Evolutionary conservation across 352 stramenopile species (phyloP), one percentile per base, ranked within the genome.

Genomic region (Globisporangium okanoganense): DNA sequence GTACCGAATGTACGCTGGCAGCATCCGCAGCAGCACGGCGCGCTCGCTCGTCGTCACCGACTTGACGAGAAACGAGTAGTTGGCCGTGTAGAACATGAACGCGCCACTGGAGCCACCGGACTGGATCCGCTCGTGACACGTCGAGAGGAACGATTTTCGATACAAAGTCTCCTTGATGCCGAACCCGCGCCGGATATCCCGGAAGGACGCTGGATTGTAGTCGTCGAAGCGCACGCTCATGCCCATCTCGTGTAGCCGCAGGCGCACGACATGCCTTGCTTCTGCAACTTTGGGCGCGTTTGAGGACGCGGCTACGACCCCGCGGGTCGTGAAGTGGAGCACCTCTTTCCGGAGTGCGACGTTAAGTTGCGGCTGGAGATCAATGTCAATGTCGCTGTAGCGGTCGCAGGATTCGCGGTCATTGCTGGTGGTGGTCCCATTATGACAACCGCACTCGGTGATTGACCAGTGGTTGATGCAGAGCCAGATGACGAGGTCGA

Each of bases 71-170:
- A 90, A 96, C 3, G 80, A 67, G 44, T 94, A 93, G 57, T 96
- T 87, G 5, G 85, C 82, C 8, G 86, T 95, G 66, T 91, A 96
- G 65, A 97, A 97, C 81, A 97, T 94, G 66, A 97, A 97, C 31
- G 80, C 89, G 20, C 85, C 89, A 50, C 76, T 92, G n/a, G 88
- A 92, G 10, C 89, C 89, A 0, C 87, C 87, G 8, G 80, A 88
- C 59, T 89, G 61, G 47, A 97, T 81, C 9, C 85, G 78, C 54
- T 96, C 89, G 61, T 95, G 85, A 59, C 82, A 92, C 0, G 88
- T 96, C 1, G 81, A 64, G 18, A 94, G 49, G 27, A 96, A 94
- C 5, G 86, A 82, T 63, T 88, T 85, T 44, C 79, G 78, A 67
- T 95, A 96, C 24, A 79, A 56, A 0, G 71, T 76, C 48, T 95